These are phyloP conservation scores for Cyclotella sp. DNA, from an alignment of 108 stramenopile species.

Conservation along the genomic window DNA sequence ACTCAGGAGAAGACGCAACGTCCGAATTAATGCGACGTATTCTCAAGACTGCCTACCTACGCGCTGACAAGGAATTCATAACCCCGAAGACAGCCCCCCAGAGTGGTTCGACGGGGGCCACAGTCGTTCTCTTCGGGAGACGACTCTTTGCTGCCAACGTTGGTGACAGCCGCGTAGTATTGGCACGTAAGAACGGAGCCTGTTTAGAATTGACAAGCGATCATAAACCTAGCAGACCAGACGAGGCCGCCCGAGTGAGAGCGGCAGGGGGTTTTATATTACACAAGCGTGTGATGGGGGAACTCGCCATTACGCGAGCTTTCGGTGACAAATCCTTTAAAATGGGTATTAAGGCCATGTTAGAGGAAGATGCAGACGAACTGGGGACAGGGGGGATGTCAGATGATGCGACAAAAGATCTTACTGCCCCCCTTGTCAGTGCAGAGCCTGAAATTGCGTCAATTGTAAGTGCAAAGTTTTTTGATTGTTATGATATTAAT, in stretches of 20 bases:
- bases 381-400: conserved; percentile 70
- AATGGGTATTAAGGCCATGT: conserved; percentile 94
- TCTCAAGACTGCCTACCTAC: conserved; percentile 86
- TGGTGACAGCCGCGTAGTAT: conserved; percentile 93
- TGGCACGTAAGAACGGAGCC: conserved; percentile 90
- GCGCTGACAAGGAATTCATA: conserved; percentile 94
- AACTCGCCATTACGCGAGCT: conserved; percentile 96
- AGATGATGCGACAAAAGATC: conserved; percentile 79
- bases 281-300: conserved; percentile 97
- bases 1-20: conserved; percentile 87
- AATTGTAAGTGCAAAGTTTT: conserved; percentile 67
- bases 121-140: conserved; percentile 89
- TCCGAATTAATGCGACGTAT: conserved; percentile 91
- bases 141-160: conserved; percentile 96
- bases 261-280: conserved; percentile 96
- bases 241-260: conserved; percentile 94
- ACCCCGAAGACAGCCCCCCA: conserved; percentile 83
- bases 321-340: conserved; percentile 99
- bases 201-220: conserved; percentile 93
- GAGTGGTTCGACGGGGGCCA: conserved; percentile 95
- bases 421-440: conserved; percentile 89
- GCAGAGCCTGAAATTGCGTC: conserved; percentile 93
- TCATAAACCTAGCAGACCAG: conserved; percentile 96
- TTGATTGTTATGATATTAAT: neutral
- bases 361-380: conserved; percentile 87